phyloP scores from a whole-genome alignment of 495 filamentous ascomycete genomes.

The Penicillium soppii region DNA sequence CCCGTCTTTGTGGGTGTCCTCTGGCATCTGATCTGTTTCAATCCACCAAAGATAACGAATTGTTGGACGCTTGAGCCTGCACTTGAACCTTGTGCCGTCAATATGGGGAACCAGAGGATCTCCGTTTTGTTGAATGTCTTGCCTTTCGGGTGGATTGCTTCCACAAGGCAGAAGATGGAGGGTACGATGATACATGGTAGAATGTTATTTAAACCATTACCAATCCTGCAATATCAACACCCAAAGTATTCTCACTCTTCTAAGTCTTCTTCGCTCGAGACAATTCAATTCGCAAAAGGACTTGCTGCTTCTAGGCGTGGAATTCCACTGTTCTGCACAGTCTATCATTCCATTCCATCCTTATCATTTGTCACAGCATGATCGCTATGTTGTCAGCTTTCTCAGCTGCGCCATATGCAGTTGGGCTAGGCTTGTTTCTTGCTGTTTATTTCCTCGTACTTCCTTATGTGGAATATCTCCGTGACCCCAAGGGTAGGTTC shows the following conservation, averaged over 20 bases:
- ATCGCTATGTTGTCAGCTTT: slow-evolving; percentile 23
- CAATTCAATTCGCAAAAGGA: not conserved
- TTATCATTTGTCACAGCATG: not conserved
- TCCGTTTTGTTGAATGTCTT: no score
- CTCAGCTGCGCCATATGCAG: slow-evolving; percentile 28
- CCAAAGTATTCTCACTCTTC: no score
- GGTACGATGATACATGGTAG: no score
- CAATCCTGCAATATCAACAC: no score
- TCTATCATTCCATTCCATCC: not conserved
- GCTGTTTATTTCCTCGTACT: slow-evolving; percentile 41
- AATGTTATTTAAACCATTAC: no score
- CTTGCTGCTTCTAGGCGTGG: not conserved
- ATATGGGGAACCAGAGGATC: no score
- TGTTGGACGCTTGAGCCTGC: no score
- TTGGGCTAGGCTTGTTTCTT: slow-evolving; percentile 17
- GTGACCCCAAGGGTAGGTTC: slow-evolving; percentile 41
- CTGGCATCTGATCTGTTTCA: no score
- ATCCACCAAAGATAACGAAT: no score
- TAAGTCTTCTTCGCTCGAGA: not conserved
- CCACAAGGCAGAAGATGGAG: no score
- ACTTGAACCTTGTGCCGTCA: no score
- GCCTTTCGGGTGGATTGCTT: no score
- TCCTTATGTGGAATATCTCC: slow-evolving; percentile 43
- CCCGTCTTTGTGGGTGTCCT: slow-evolving; percentile 8
- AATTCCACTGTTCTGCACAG: not conserved